Evolutionary conservation across 768 basidiomycete species (phyloP).

Genomic region (Lyophyllum shimeji): DNA sequence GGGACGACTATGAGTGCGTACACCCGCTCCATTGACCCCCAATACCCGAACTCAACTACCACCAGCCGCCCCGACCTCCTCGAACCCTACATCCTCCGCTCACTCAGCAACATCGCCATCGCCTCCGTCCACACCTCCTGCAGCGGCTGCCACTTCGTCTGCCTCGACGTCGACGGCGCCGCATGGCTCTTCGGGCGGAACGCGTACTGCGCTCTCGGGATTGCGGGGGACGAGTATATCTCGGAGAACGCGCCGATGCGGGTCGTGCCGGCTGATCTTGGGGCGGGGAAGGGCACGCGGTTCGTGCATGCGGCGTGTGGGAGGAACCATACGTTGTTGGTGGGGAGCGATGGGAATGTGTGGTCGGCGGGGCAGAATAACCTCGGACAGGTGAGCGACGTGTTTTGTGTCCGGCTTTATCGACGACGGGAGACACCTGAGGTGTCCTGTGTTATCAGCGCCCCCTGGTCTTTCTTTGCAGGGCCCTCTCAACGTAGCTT

Average conservation of each 20-base stretch:
- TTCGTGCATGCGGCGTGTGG: conserved; percentile 87
- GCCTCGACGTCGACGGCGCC: conserved; percentile 68
- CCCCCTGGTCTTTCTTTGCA: too few relatives aligned
- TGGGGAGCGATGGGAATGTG: conserved; percentile 76
- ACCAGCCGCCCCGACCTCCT: conserved; percentile 76
- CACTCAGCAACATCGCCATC: conserved; percentile 76
- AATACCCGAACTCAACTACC: background rate
- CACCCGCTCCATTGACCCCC: background rate
- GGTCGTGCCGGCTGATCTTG: conserved; percentile 58
- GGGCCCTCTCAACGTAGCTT: too few relatives aligned
- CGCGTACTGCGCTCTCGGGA: conserved; percentile 55
- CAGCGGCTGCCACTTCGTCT: conserved; percentile 73
- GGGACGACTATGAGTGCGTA: conserved; percentile 39
- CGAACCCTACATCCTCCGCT: conserved; percentile 87
- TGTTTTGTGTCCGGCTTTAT: background rate
- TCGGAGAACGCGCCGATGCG: conserved; percentile 76
- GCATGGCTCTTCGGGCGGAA: conserved; percentile 94
- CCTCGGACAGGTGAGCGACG: conserved; percentile 66
- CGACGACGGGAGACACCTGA: too few relatives aligned
- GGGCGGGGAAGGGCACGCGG: conserved; percentile 52
- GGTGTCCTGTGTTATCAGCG: background rate
- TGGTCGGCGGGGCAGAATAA: conserved; percentile 87
- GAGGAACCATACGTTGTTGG: conserved; percentile 77
- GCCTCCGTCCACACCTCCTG: conserved; percentile 76
- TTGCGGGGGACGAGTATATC: conserved; percentile 50